A percentile compares a stretch with the other conserved stretches of the same genome.
phyloP scores from a whole-genome alignment of 306 rosid species.

The Herpetospermum pedunculosum region DNA sequence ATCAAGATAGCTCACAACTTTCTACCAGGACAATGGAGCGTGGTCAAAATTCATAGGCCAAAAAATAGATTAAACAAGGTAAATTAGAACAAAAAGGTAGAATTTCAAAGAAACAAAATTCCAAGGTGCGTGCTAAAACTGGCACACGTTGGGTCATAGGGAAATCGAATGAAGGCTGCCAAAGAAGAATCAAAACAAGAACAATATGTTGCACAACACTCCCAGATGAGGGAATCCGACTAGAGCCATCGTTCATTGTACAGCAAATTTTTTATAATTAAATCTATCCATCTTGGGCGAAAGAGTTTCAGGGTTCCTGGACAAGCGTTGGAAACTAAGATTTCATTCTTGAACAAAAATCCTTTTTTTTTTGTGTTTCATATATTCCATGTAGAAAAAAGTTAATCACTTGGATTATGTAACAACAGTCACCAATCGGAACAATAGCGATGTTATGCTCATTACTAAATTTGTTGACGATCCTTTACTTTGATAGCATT shows the following conservation, averaged over 20 bases:
- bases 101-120: not conserved
- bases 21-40: not conserved
- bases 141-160: not conserved
- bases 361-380: too few species aligned
- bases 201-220: not conserved
- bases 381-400: too few species aligned
- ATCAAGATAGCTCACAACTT: not conserved
- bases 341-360: too few species aligned
- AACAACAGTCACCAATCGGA: too few species aligned
- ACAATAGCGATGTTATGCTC: too few species aligned
- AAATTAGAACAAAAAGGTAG: not conserved
- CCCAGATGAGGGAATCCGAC: not conserved
- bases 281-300: not conserved
- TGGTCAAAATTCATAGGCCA: not conserved
- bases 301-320: not conserved
- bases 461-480: too few species aligned
- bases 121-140: not conserved
- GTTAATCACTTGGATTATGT: too few species aligned
- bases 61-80: not conserved
- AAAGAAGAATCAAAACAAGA: not conserved
- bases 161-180: not conserved
- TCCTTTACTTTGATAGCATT: too few species aligned
- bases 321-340: too few species aligned
- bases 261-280: too few species aligned
- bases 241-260: too few species aligned